Base-by-base conservation (phyloP, 73 alveolate genomes). In the Paramecium tetraurelia region DNA sequence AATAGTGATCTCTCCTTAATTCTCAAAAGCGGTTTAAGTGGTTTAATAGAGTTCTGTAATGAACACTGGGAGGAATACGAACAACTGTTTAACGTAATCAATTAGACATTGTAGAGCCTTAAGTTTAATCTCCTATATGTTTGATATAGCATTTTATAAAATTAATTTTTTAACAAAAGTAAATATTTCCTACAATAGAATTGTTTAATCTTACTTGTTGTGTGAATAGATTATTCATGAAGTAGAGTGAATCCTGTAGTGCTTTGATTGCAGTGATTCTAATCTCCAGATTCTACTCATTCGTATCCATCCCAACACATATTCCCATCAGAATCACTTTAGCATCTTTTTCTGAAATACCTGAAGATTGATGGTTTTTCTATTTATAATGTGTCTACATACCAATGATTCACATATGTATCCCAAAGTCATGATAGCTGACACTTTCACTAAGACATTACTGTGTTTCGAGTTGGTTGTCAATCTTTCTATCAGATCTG, bases 371-470 rank as follows among this genome's bases (percentile, higher is more conserved):
- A 80, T 44, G 53, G 21, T 80, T 80, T 80, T 80, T 80, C 90
- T 80, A 44, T 53, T 4, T 53, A 48, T 53, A 53, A 21, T 38
- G 43, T 1, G 10, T 18, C 5, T 18, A 11, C 6, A 9, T 80
- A 80, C 90, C 18, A 80, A 9, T 20, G 76, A 33, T 46, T 80
- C 90, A 48, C 90, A 80, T 43, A 80, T 80, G 46, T 44, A 80
- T 9, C 90, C 90, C 10, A 80, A 46, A 24, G 90, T 80, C 90
- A 80, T 80, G 2, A 80, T 44, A 14, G 90, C 90, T 43, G 90
- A 80, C 5, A 44, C 57, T n/a, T 63, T 80, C 20, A 80, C 57
- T 22, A 40, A 24, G 5, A 80, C 50, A 10, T 80, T 22, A 21
- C 44, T 41, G 9, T 80, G 70, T 24, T 41, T 80, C 4, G 76